Evolutionary conservation across 2,329 filamentous ascomycete species (phyloP), one percentile per base, ranked within the genome.

Genomic region (Pestalotiopsis sp.): DNA sequence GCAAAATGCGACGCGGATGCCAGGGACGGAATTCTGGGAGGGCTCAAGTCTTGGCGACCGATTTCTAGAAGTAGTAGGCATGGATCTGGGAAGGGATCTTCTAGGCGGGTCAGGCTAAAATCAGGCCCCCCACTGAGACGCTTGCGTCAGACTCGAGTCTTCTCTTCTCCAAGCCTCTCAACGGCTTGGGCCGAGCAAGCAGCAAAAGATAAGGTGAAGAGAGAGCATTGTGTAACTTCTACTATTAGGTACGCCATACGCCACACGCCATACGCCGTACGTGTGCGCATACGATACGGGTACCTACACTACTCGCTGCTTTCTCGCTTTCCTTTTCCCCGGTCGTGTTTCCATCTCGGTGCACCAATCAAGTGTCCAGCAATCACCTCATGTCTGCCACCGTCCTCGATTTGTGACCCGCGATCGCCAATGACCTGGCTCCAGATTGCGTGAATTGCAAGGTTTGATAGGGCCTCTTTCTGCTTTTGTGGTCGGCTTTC

Each of bases 11-110:
- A 59, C 57, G 27, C 27, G 11, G 23, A 59, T 27, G 23, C 57
- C 27, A 36, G 57, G 27, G 27, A 36, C 57, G 57, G 27, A 59
- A 59, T 13, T 27, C 23, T 59, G 38, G 20, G 61, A 39, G 61
- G 45, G 45, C 45, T 52, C 45, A 52, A n/a, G 45, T 52, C 61
- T 64, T 64, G 61, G 61, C 61, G 38, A 13, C 61, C 61, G 39
- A 49, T 64, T 62, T 49, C 57, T 59, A 27, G 57, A 36, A 13
- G 23, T 36, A 59, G 57, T 36, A 59, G 27, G 27, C 25, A 59
- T 36, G 17, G 20, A 58, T 58, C 12, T 23, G 12, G 12, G 57
- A n/a, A 17, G 27, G 57, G 23, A 36, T 27, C 23, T 27, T 36
- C 57, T n/a, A n/a, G 57, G 57, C 57, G 23, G 27, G 59, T 62